A percentile compares a stretch with the other conserved stretches of the same genome.
Conservation (phyloP, 495 filamentous ascomycete genomes). For the Xylaria cubensis region DNA sequence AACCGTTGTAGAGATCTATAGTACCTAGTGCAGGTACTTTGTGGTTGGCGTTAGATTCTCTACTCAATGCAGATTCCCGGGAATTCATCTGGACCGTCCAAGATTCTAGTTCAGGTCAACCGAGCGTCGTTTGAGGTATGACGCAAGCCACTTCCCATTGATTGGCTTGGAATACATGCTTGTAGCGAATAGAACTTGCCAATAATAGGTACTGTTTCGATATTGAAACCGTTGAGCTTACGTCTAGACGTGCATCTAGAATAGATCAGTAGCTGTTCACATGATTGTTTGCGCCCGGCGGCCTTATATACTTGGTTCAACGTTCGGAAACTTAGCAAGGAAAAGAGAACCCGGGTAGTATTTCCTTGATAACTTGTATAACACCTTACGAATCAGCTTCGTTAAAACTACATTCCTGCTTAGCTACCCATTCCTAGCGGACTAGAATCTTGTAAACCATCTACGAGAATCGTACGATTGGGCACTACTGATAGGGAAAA, state of each 20-base stretch:
- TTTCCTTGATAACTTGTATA: no score
- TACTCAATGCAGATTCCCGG: conserved; percentile 6
- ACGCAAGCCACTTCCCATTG: not conserved
- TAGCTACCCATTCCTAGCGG: no score
- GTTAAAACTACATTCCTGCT: no score
- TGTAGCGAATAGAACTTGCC: no score
- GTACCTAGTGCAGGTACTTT: not conserved
- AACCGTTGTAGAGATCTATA: conserved; percentile 14
- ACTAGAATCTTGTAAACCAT: no score
- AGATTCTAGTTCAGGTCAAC: not conserved
- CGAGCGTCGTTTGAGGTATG: not conserved
- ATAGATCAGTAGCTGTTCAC: no score
- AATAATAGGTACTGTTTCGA: no score
- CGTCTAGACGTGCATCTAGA: no score
- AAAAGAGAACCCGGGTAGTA: not conserved
- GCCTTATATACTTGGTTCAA: not conserved
- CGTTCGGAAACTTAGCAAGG: not conserved
- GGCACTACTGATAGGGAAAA: not conserved
- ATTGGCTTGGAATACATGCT: not conserved
- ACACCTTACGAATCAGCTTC: no score
- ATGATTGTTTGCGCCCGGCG: not conserved
- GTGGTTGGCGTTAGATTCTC: not conserved
- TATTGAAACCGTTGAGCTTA: not conserved
- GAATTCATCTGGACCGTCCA: not conserved
- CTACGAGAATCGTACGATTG: conserved; percentile 10